phyloP scores from a whole-genome alignment of 352 stramenopile species.

The Globisporangium apiculatum region DNA sequence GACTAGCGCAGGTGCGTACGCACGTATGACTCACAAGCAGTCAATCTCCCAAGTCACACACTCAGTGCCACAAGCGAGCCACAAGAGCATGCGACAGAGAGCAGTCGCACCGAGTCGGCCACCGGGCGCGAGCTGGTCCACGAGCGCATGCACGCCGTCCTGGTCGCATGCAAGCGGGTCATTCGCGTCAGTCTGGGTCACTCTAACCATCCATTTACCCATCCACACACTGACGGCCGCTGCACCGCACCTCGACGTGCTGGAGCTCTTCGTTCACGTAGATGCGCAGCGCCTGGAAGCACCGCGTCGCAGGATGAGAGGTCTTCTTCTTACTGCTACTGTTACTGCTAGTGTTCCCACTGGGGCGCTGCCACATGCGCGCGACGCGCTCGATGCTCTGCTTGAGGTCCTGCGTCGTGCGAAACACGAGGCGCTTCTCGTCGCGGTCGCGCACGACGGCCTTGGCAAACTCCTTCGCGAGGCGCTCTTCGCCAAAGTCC shows the following conservation, averaged over 20 bases:
- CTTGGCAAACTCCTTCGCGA: constrained; percentile 79
- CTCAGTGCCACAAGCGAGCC: neutral
- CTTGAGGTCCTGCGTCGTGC: constrained; percentile 55
- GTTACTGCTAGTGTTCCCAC: neutral
- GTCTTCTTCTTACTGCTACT: constrained; percentile 5
- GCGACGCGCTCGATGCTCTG: constrained; percentile 74
- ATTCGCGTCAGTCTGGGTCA: neutral
- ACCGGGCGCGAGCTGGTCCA: constrained; percentile 39
- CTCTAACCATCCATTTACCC: too few species aligned
- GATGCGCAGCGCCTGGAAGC: constrained; percentile 78
- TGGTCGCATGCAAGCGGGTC: neutral
- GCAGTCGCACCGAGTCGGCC: constrained; percentile 42
- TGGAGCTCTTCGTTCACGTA: constrained; percentile 76
- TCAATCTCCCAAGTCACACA: neutral
- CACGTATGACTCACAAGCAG: neutral
- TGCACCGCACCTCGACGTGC: constrained; percentile 37
- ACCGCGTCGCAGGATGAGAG: constrained; percentile 65
- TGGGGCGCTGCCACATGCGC: constrained; percentile 42
- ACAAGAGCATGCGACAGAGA: neutral
- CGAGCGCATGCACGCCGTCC: constrained; percentile 43
- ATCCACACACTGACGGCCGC: neutral
- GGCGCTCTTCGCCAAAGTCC: constrained; percentile 59
- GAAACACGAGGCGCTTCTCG: constrained; percentile 35
- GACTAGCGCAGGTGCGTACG: constrained; percentile 15
- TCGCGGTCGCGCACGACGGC: constrained; percentile 67